These are phyloP conservation scores for Pichia inconspicua DNA, from an alignment of 1,139 yeast species.

Conservation along the genomic window DNA sequence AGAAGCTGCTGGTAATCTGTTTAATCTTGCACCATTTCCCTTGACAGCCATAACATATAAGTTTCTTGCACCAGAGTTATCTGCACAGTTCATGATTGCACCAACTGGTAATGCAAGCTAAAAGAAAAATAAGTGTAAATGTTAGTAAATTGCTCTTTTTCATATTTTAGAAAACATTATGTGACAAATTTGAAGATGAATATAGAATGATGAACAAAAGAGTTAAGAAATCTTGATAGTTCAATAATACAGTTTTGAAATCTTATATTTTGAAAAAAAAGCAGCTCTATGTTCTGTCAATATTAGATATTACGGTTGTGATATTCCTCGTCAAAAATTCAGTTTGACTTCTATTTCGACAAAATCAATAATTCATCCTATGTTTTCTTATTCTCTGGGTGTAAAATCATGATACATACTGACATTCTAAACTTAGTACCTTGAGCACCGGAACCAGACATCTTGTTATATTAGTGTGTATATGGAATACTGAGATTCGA, in stretches of 20 bases:
- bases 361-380: too few relatives aligned
- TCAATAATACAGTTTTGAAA: background rate
- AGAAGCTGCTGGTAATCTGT: constrained; percentile 99
- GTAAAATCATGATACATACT: constrained; percentile 46
- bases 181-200: background rate
- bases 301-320: too few relatives aligned
- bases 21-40: constrained; percentile 99
- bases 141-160: constrained; percentile 18
- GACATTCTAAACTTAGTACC: constrained; percentile 99
- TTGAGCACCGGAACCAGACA: constrained; percentile 93
- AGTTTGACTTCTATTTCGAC: background rate
- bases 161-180: background rate
- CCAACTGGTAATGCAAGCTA: constrained; percentile 99
- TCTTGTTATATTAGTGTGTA: constrained; percentile 28
- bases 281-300: too few relatives aligned
- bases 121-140: constrained; percentile 4
- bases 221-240: too few relatives aligned
- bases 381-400: background rate
- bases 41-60: constrained; percentile 97
- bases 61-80: constrained; percentile 99
- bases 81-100: constrained; percentile 99
- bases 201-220: too few relatives aligned
- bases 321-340: too few relatives aligned
- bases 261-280: too few relatives aligned
- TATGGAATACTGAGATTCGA: constrained; percentile 6